Evolutionary conservation across 73 alveolate species (phyloP).

Genomic region (Paramecium bursaria): DNA sequence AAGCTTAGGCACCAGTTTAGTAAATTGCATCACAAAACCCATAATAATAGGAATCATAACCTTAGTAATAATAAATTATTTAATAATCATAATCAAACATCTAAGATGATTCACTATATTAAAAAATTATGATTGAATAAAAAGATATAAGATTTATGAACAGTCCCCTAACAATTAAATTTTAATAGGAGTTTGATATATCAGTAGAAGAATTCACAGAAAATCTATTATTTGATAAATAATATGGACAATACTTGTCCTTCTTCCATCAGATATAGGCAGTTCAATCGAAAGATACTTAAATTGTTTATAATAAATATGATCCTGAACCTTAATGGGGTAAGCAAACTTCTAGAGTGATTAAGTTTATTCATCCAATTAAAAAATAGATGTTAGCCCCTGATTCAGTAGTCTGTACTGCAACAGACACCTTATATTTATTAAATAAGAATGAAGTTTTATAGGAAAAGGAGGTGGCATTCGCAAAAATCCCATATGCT

Average conservation of each 20-base stretch:
- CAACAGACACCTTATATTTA: slow-evolving; percentile 40
- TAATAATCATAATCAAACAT: too few relatives aligned
- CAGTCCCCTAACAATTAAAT: neutral
- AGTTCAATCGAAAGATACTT: neutral
- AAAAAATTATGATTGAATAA: slow-evolving; percentile 14
- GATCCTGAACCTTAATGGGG: slow-evolving; percentile 45
- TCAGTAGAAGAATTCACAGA: slow-evolving; percentile 6
- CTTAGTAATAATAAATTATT: neutral
- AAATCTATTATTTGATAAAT: slow-evolving; percentile 9
- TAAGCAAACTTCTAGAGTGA: neutral
- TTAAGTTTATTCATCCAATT: slow-evolving; percentile 66
- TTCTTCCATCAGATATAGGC: slow-evolving; percentile 11
- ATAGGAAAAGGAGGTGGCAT: slow-evolving; percentile 59
- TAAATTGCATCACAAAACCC: too few relatives aligned
- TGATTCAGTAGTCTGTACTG: slow-evolving; percentile 37
- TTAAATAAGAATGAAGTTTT: slow-evolving; percentile 54
- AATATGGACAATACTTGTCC: neutral
- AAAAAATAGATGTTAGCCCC: slow-evolving; percentile 65
- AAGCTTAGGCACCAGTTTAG: too few relatives aligned
- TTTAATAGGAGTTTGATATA: neutral
- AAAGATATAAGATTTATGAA: slow-evolving; percentile 21
- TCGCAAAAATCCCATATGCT: slow-evolving; percentile 66
- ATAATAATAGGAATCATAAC: neutral
- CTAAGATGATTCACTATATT: too few relatives aligned
- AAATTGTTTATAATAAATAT: neutral